Conservation (phyloP, 306 rosid species). For the Dalbergia cultrata region DNA sequence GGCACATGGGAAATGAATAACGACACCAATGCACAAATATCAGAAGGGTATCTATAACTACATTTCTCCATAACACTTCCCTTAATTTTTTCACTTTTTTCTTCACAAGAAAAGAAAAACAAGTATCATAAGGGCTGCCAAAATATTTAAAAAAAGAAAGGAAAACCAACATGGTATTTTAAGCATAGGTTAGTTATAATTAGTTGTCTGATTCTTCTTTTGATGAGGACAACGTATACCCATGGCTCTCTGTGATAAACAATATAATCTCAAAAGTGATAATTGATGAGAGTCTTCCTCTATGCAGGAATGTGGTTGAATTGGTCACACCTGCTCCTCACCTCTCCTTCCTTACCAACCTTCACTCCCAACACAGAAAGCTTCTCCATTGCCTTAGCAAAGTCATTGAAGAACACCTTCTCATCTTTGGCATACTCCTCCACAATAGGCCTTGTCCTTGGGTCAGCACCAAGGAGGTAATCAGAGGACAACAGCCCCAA, state of each 20-base stretch:
- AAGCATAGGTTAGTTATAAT: background rate
- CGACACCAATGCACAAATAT: conserved; percentile 20
- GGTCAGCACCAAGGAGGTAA: conserved; percentile 38
- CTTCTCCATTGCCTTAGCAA: conserved; percentile 56
- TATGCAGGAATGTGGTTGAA: conserved; percentile 46
- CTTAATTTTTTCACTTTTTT: background rate
- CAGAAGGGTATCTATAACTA: background rate
- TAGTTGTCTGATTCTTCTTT: background rate
- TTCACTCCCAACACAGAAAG: conserved; percentile 46
- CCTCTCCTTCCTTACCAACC: conserved; percentile 50
- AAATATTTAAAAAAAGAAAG: too few species aligned
- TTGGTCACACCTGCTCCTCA: conserved; percentile 59
- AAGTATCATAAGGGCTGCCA: background rate
- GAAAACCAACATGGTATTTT: background rate
- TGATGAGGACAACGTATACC: background rate
- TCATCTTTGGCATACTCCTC: conserved; percentile 55
- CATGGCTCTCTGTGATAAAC: background rate
- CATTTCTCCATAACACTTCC: background rate
- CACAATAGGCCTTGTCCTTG: conserved; percentile 61
- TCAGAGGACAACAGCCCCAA: conserved; percentile 56
- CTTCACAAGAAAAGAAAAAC: background rate
- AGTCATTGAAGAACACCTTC: conserved; percentile 52
- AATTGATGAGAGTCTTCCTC: background rate
- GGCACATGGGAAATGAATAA: background rate
- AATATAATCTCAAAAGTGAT: background rate